These are phyloP conservation scores for Halocafeteria seosinensis DNA, from an alignment of 108 stramenopile species.

Conservation along the genomic window DNA sequence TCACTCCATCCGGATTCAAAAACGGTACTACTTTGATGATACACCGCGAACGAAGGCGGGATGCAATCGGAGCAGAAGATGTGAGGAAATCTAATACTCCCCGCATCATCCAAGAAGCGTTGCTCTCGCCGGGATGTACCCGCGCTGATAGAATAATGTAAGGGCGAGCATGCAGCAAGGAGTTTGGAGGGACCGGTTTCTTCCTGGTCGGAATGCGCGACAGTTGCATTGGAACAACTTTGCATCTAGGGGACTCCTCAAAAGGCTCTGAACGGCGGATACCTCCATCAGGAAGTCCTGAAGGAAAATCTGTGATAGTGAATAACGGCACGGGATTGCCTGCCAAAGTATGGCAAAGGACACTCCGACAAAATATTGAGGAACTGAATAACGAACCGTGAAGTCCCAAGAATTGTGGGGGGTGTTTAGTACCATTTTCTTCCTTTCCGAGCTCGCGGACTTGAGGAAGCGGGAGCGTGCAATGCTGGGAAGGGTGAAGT, in stretches of 20 bases:
- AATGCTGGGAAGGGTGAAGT: no score
- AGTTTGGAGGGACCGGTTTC: not conserved
- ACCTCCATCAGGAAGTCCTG: no score
- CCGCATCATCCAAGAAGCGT: slow-evolving; percentile 43
- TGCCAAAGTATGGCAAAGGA: slow-evolving; percentile 27
- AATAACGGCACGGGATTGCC: slow-evolving; percentile 36
- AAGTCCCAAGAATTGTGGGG: not conserved
- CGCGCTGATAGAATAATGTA: slow-evolving; percentile 18
- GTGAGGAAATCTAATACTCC: slow-evolving; percentile 36
- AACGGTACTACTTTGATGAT: slow-evolving; percentile 44
- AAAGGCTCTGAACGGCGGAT: not conserved
- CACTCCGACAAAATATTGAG: slow-evolving; percentile 4
- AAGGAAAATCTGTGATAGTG: slow-evolving; percentile 24
- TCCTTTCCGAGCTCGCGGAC: not conserved
- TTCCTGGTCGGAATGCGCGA: not conserved
- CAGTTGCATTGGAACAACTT: not conserved
- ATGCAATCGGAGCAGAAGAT: slow-evolving; percentile 13
- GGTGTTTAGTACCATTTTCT: not conserved
- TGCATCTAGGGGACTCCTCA: not conserved
- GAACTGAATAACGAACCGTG: not conserved
- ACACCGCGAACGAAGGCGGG: slow-evolving; percentile 13
- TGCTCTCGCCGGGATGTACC: slow-evolving; percentile 44
- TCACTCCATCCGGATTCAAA: slow-evolving; percentile 48
- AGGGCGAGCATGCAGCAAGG: not conserved
- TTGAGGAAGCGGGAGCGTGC: no score